Conservation (phyloP, 148 eudicot species). For the Fallopia convolvulus region DNA sequence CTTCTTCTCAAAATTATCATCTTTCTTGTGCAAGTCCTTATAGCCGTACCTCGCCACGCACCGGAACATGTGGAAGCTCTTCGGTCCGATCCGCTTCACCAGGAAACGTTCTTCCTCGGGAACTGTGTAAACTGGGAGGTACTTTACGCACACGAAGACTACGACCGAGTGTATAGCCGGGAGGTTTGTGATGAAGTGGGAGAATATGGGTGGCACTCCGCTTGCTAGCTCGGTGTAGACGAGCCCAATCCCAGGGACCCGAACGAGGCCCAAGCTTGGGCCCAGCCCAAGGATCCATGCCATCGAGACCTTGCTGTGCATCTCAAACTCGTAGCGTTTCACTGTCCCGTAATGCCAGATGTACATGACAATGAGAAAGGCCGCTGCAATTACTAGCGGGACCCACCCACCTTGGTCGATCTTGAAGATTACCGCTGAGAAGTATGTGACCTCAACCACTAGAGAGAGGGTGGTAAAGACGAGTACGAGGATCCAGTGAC, state of each 20-base stretch:
- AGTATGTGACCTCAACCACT: constrained; percentile 67
- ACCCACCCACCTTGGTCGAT: constrained; percentile 98
- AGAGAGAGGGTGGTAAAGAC: constrained; percentile 74
- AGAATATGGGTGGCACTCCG: constrained; percentile 86
- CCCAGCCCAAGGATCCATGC: constrained; percentile 95
- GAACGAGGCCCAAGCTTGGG: constrained; percentile 85
- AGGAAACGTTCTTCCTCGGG: constrained; percentile 89
- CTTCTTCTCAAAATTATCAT: constrained; percentile 82
- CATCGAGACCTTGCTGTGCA: constrained; percentile 95
- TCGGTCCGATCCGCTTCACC: constrained; percentile 91
- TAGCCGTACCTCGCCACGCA: constrained; percentile 95
- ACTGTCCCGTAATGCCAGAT: constrained; percentile 98
- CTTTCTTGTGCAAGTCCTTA: constrained; percentile 90
- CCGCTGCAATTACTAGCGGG: constrained; percentile 83
- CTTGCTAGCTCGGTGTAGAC: constrained; percentile 95
- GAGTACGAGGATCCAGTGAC: constrained; percentile 76
- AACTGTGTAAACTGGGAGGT: constrained; percentile 87
- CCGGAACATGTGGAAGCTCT: constrained; percentile 93
- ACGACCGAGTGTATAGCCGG: constrained; percentile 95
- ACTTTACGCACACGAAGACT: constrained; percentile 82
- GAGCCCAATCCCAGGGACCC: constrained; percentile 94
- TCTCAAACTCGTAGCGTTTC: constrained; percentile 82
- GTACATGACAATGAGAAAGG: constrained; percentile 71
- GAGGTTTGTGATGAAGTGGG: constrained; percentile 88
- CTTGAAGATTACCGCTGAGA: constrained; percentile 90